Evolutionary conservation across 1,139 yeast genomes (phyloP).

Genomic region (Nakaseomyces nivariensis): DNA sequence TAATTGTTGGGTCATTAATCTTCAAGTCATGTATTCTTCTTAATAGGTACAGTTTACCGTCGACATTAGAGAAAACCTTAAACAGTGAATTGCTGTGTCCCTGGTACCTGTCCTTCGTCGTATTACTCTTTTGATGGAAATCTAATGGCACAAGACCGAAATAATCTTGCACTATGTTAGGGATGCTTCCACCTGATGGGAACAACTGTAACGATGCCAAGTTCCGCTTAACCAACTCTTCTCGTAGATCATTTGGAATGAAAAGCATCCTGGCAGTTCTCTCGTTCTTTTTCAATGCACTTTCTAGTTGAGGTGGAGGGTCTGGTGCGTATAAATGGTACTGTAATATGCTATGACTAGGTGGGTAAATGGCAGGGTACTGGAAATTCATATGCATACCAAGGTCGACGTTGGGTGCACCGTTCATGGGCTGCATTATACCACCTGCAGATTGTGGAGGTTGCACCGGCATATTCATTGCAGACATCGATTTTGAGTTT

Average conservation of each 20-base stretch:
- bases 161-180: constrained; percentile 58
- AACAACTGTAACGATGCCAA: constrained; percentile 68
- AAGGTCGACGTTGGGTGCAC: neutral
- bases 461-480: neutral
- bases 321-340: constrained; percentile 86
- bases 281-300: constrained; percentile 59
- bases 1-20: constrained; percentile 47
- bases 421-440: neutral
- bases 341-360: constrained; percentile 45
- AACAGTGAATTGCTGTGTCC: constrained; percentile 57
- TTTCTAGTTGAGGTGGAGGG: constrained; percentile 63
- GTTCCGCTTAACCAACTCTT: constrained; percentile 59
- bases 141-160: constrained; percentile 85
- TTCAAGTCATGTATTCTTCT: constrained; percentile 61
- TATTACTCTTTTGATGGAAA: constrained; percentile 37
- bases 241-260: constrained; percentile 64
- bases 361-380: constrained; percentile 27
- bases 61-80: constrained; percentile 69
- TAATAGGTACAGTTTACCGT: constrained; percentile 71
- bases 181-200: constrained; percentile 27
- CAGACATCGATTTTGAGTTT: neutral
- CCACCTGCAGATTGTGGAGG: neutral
- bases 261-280: constrained; percentile 61
- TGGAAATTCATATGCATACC: constrained; percentile 10
- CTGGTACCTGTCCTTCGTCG: constrained; percentile 39